Percentiles rank a stretch among this genome's conserved stretches.
Conservation (phyloP, 1,284 basidiomycete genomes). For the Tylopilus orsonianus region DNA sequence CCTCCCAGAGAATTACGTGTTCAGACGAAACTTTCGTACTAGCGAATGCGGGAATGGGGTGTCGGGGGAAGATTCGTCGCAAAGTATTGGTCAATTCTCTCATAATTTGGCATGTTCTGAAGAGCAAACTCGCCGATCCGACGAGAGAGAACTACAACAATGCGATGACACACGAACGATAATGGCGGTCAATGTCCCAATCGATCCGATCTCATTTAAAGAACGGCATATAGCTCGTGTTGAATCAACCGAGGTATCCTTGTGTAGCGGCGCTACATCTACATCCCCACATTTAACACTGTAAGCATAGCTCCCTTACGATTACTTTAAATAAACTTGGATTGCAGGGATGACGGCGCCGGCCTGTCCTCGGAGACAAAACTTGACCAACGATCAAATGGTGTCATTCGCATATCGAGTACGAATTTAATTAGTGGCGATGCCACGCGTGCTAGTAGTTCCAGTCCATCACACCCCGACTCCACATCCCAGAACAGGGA, state of each 20-base stretch:
- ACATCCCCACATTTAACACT: background rate
- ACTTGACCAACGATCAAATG: background rate
- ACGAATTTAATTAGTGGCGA: background rate
- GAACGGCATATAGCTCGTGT: background rate
- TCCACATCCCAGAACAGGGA: background rate
- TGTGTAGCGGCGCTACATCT: background rate
- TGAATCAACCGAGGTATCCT: background rate
- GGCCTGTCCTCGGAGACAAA: background rate
- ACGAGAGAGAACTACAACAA: background rate
- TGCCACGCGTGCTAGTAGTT: no score
- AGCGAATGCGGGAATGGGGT: background rate
- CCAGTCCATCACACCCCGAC: background rate
- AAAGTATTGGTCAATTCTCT: background rate
- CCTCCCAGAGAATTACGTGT: background rate
- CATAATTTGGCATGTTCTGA: background rate
- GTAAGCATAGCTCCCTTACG: constrained; percentile 2
- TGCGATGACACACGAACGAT: background rate
- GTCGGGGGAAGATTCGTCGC: background rate
- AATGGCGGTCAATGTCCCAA: background rate
- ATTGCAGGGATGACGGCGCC: background rate
- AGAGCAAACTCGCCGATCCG: background rate
- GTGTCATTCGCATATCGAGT: background rate
- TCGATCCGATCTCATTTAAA: background rate
- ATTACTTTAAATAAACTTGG: background rate
- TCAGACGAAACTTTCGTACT: background rate